Evolutionary conservation across 2,329 filamentous ascomycete genomes (phyloP), one percentile per base, ranked within the genome.

Genomic region (Metarhizium anisopliae): DNA sequence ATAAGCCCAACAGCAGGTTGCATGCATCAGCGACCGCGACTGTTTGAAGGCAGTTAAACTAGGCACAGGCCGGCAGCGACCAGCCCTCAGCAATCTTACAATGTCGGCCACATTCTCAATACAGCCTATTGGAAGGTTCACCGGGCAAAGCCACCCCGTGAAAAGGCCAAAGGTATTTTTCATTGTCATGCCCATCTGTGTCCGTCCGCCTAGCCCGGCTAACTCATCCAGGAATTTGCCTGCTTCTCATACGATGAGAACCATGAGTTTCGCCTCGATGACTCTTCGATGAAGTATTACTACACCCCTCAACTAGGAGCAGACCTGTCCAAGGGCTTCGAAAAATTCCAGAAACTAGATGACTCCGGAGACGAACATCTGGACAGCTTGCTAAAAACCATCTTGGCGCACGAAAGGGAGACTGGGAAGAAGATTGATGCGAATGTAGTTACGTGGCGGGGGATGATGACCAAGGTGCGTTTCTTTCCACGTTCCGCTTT

Each of bases 381-480:
- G 3, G 89, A 95, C 66, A 87, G 87, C 58, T 75, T 99, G 35
- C 76, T 99, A 25, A 85, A 83, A 58, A 86, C 91, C 1, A 83
- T 99, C 50, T 77, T 84, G 51, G 79, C 81, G 30, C 78, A 89
- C 61, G 94, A 97, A 71, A 77, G 85, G 68, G 77, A 84, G 61
- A 82, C 79, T 0, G 80, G 82, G 2, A 78, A 82, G 64, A 85
- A 80, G 66, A 84, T 86, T 36, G 85, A 91, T 59, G 86, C 87
- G 2, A 84, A 95, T 63, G 69, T 97, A 50, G 79, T 97, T 53
- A 97, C 93, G 1, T 99, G 93, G 93, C 80, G 94, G 65, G 94
- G 94, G 42, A 96, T 97, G 90, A 92, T 99, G 86, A 97, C 94
- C 59, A 99, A 96, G 80, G 90, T 92, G 67, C 54, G 71, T 53